Percentiles rank a stretch among this genome's conserved stretches.
phyloP scores from a whole-genome alignment of 2,329 filamentous ascomycete species.

The Ascochyta lentis region DNA sequence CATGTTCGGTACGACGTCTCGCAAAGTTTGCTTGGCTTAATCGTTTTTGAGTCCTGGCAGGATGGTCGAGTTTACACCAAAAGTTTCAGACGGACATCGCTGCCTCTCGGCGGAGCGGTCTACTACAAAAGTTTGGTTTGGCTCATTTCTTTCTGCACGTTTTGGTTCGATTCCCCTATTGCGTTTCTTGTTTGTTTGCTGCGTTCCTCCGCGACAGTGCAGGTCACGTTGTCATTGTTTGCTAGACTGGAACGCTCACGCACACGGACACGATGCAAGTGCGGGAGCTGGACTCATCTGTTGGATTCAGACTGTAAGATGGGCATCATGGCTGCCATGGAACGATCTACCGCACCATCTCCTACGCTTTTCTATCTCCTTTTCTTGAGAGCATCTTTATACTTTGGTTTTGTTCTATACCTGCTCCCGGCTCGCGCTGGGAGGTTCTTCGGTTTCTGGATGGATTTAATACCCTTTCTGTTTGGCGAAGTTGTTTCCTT shows the following conservation, averaged over 20 bases:
- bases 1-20: not conserved
- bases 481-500: conserved; percentile 13
- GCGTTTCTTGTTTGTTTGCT: conserved; percentile 32
- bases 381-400: conserved; percentile 15
- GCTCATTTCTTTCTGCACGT: conserved; percentile 21
- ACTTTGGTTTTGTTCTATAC: conserved; percentile 34
- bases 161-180: conserved; percentile 34
- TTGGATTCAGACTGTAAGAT: conserved; percentile 39
- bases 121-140: conserved; percentile 29
- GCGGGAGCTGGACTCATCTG: conserved; percentile 29
- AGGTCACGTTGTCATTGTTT: conserved; percentile 47
- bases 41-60: not conserved
- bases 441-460: conserved; percentile 29
- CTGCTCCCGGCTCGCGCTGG: conserved; percentile 28
- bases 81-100: conserved; percentile 22
- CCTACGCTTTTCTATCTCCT: conserved; percentile 12
- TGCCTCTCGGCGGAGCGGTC: conserved; percentile 7
- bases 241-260: conserved; percentile 49
- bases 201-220: conserved; percentile 39
- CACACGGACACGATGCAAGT: conserved; percentile 39
- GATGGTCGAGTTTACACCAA: conserved; percentile 16
- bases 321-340: conserved; percentile 19
- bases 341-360: conserved; percentile 25
- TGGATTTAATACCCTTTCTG: conserved; percentile 39
- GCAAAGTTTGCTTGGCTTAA: not conserved